Evolutionary conservation across 2,329 filamentous ascomycete species (phyloP).

Genomic region (Albophoma yamanashiensis): DNA sequence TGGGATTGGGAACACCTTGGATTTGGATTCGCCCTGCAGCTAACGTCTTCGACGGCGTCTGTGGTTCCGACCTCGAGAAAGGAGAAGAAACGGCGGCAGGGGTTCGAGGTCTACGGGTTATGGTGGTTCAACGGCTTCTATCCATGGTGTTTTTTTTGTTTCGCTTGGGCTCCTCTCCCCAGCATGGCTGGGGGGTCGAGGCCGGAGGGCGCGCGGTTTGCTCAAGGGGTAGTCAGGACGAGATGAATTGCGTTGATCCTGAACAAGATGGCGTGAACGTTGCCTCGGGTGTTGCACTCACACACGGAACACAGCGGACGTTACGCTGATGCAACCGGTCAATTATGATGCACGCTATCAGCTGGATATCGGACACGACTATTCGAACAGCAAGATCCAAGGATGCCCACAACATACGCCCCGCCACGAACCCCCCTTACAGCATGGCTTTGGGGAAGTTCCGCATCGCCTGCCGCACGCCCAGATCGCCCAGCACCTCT

Average conservation of each 20-base stretch:
- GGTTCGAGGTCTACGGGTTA: slow-evolving; percentile 13
- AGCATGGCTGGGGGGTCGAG: slow-evolving; percentile 3
- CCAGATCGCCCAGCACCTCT: slow-evolving; percentile 71
- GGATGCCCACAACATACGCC: background rate
- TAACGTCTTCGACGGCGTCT: slow-evolving; percentile 10
- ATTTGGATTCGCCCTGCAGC: slow-evolving; percentile 19
- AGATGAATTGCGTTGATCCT: slow-evolving; percentile 23
- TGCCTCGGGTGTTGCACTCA: background rate
- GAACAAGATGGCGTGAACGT: slow-evolving; percentile 13
- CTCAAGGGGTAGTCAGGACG: slow-evolving; percentile 26
- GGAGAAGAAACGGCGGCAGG: slow-evolving; percentile 14
- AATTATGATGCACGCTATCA: background rate
- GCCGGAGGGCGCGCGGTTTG: slow-evolving; percentile 15
- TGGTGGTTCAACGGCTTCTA: slow-evolving; percentile 6
- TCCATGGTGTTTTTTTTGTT: slow-evolving; percentile 9
- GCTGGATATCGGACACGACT: background rate
- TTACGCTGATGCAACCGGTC: background rate
- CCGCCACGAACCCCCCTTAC: slow-evolving; percentile 31
- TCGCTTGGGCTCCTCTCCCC: slow-evolving; percentile 1
- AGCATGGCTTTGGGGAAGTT: slow-evolving; percentile 77
- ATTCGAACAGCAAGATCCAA: background rate
- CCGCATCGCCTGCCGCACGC: slow-evolving; percentile 74
- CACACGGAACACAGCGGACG: background rate
- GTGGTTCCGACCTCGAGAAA: slow-evolving; percentile 8
- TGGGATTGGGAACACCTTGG: slow-evolving; percentile 16